These are phyloP conservation scores for Plasmodium yoelii DNA, from an alignment of 169 alveolate genomes.

Conservation along the genomic window DNA sequence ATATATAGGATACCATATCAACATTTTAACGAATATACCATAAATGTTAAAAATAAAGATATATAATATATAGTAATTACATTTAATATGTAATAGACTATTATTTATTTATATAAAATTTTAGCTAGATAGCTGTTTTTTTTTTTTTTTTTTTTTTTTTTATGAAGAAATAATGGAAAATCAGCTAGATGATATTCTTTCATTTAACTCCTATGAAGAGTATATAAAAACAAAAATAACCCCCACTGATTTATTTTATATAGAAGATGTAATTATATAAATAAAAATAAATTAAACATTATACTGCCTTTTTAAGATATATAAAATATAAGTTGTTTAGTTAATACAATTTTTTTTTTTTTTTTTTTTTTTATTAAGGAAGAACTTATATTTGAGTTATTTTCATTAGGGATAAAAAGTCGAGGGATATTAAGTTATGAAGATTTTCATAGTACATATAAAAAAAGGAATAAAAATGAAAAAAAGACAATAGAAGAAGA, in stretches of 20 bases:
- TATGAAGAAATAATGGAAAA: constrained; percentile 14
- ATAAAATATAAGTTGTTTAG: background rate
- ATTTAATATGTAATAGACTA: no score
- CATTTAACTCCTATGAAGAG: constrained; percentile 61
- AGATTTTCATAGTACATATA: constrained; percentile 56
- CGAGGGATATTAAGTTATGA: constrained; percentile 57
- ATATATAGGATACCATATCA: no score
- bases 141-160: background rate
- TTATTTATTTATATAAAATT: no score
- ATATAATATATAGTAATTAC: no score
- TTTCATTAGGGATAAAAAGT: constrained; percentile 61
- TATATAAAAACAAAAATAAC: constrained; percentile 58
- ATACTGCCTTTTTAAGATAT: background rate
- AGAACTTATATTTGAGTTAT: constrained; percentile 60
- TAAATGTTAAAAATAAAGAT: no score
- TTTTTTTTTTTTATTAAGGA: constrained; percentile 28
- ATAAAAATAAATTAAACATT: background rate
- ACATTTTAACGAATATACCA: no score
- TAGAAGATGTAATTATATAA: constrained; percentile 58
- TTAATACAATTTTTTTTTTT: background rate
- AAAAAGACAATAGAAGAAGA: constrained; percentile 27
- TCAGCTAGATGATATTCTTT: constrained; percentile 7
- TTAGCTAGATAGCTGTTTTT: background rate
- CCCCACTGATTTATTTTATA: constrained; percentile 59
- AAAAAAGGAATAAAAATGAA: constrained; percentile 25